Evolutionary conservation across 805 yeast species (phyloP).

Genomic region (Candida taoyuanica): DNA sequence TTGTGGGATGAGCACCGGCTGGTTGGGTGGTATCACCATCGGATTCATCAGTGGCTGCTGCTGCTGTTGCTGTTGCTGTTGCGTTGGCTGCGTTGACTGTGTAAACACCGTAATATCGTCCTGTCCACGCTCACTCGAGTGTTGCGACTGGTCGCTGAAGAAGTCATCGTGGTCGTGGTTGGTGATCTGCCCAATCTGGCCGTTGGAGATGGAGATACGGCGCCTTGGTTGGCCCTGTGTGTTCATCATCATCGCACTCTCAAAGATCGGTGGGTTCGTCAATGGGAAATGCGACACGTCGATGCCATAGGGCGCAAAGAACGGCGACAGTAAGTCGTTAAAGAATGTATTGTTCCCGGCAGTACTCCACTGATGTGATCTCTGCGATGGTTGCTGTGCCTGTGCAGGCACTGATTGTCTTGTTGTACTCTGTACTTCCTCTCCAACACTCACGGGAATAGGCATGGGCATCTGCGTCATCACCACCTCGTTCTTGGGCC

Average conservation of each 20-base stretch:
- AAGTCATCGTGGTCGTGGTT: constrained; percentile 34
- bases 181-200: constrained; percentile 75
- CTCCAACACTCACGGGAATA: not conserved
- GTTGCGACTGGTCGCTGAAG: constrained; percentile 9
- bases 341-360: constrained; percentile 17
- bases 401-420: not conserved
- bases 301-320: constrained; percentile 40
- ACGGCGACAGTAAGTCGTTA: constrained; percentile 37
- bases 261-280: constrained; percentile 43
- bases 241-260: constrained; percentile 37
- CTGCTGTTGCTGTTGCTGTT: constrained; percentile 7
- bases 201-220: constrained; percentile 77
- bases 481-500: constrained; percentile 1
- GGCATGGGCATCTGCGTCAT: constrained; percentile 1
- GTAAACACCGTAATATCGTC: constrained; percentile 7
- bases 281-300: constrained; percentile 40
- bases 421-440: not conserved
- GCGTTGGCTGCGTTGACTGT: not conserved
- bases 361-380: not conserved
- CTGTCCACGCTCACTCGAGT: constrained; percentile 9
- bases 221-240: constrained; percentile 40
- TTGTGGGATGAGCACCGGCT: not conserved
- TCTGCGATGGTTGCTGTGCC: not conserved
- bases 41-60: not conserved
- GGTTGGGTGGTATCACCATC: not conserved